These are phyloP conservation scores for Aspergillus indologenus DNA, from an alignment of 495 filamentous ascomycete species.

Conservation along the genomic window DNA sequence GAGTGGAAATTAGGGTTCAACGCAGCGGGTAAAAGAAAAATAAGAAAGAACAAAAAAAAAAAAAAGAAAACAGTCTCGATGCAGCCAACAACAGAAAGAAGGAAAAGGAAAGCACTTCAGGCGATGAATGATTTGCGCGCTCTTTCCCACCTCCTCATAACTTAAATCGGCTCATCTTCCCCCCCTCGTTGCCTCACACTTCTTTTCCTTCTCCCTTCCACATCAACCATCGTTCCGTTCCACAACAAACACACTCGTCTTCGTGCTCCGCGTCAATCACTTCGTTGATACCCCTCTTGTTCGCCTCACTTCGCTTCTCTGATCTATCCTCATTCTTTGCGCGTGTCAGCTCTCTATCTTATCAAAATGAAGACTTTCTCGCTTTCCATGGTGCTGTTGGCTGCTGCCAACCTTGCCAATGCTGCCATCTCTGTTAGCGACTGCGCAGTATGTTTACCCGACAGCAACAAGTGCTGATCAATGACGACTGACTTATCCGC, in stretches of 20 bases:
- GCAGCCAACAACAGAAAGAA: neutral
- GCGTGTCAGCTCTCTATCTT: neutral
- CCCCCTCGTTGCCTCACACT: neutral
- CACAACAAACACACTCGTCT: slow-evolving; percentile 1
- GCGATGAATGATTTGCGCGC: slow-evolving; percentile 4
- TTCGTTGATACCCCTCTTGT: slow-evolving; percentile 3
- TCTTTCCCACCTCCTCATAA: slow-evolving; percentile 7
- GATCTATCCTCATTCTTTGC: slow-evolving; percentile 5
- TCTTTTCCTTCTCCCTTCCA: slow-evolving; percentile 10
- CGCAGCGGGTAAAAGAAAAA: slow-evolving; percentile 1
- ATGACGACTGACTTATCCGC: slow-evolving; percentile 6
- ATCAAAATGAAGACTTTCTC: slow-evolving; percentile 44
- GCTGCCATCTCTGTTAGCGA: slow-evolving; percentile 32
- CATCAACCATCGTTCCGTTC: neutral
- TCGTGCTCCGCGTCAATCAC: slow-evolving; percentile 1
- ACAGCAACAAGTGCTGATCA: neutral
- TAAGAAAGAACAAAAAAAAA: neutral
- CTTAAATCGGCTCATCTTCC: slow-evolving; percentile 17
- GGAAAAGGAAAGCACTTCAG: slow-evolving; percentile 2
- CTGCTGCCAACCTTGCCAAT: slow-evolving; percentile 27
- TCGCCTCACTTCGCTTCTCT: slow-evolving; percentile 1
- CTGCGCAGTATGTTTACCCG: slow-evolving; percentile 37
- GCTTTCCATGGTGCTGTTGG: slow-evolving; percentile 36
- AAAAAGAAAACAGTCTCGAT: too few relatives aligned
- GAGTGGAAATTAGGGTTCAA: neutral